Conservation (phyloP, 805 yeast genomes). For the Ogataea nitratoaversa region DNA sequence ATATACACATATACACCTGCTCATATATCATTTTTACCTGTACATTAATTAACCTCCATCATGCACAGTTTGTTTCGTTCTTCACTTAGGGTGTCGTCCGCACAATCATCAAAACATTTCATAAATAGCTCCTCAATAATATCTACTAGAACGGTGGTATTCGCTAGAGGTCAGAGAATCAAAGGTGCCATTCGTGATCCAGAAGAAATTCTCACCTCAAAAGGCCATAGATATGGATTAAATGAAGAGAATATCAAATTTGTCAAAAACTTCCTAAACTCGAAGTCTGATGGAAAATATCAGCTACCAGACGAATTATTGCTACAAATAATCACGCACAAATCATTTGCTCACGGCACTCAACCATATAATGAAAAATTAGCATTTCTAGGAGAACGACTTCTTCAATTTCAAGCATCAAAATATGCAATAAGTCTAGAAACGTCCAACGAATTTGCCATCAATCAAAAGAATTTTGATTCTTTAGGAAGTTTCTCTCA, state of each 20-base stretch:
- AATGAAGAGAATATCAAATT: constrained; percentile 44
- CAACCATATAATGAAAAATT: constrained; percentile 88
- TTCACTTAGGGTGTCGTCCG: constrained; percentile 1
- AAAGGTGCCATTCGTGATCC: constrained; percentile 73
- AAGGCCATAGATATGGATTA: constrained; percentile 52
- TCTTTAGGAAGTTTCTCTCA: constrained; percentile 55
- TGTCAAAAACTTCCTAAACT: constrained; percentile 43
- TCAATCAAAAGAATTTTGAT: constrained; percentile 51
- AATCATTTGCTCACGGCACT: constrained; percentile 88
- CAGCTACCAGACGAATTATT: constrained; percentile 57
- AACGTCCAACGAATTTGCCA: constrained; percentile 31
- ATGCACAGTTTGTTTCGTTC: constrained; percentile 8
- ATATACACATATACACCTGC: too few species aligned
- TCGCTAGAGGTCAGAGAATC: constrained; percentile 53
- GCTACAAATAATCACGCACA: constrained; percentile 85
- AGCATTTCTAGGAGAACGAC: constrained; percentile 64
- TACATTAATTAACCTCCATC: background rate
- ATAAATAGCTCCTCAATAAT: constrained; percentile 3
- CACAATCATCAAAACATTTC: background rate
- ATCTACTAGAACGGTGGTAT: constrained; percentile 26
- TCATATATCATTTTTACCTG: too few species aligned
- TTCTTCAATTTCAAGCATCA: constrained; percentile 47
- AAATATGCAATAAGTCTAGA: constrained; percentile 34
- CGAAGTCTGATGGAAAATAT: constrained; percentile 35
- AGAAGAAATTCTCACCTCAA: constrained; percentile 47